These are phyloP conservation scores for Lentithecium fluviatile DNA, from an alignment of 495 filamentous ascomycete species.

Conservation along the genomic window DNA sequence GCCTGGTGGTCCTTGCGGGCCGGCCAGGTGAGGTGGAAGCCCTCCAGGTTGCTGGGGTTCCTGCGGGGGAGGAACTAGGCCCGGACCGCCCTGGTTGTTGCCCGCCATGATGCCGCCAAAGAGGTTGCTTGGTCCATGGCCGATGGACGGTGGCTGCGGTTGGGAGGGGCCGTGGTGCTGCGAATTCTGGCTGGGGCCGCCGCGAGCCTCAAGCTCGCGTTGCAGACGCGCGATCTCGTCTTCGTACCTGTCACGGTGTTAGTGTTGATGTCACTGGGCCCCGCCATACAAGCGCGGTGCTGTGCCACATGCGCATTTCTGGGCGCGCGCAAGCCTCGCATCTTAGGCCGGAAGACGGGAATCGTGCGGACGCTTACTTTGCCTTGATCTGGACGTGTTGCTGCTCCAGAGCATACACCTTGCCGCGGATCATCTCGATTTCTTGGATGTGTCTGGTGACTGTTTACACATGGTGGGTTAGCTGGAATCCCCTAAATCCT, in stretches of 20 bases:
- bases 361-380: constrained; percentile 62
- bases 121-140: constrained; percentile 86
- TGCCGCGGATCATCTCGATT: constrained; percentile 87
- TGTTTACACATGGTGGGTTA: constrained; percentile 41
- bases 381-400: constrained; percentile 79
- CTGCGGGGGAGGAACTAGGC: constrained; percentile 79
- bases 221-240: constrained; percentile 82
- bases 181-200: constrained; percentile 63
- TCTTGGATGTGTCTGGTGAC: constrained; percentile 85
- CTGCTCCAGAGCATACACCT: constrained; percentile 87
- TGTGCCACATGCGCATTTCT: constrained; percentile 7
- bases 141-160: constrained; percentile 79
- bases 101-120: constrained; percentile 97
- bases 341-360: neutral
- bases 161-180: constrained; percentile 77
- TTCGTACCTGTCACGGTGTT: constrained; percentile 67
- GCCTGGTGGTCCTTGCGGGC: constrained; percentile 42
- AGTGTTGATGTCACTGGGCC: neutral
- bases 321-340: too few species aligned
- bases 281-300: constrained; percentile 4
- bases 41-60: constrained; percentile 58
- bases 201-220: constrained; percentile 84
- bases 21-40: constrained; percentile 38
- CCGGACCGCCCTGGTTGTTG: constrained; percentile 76
- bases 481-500: neutral